Evolutionary conservation across 495 filamentous ascomycete species (phyloP), one percentile per base, ranked within the genome.

Genomic region (Achaetomiella virescens): DNA sequence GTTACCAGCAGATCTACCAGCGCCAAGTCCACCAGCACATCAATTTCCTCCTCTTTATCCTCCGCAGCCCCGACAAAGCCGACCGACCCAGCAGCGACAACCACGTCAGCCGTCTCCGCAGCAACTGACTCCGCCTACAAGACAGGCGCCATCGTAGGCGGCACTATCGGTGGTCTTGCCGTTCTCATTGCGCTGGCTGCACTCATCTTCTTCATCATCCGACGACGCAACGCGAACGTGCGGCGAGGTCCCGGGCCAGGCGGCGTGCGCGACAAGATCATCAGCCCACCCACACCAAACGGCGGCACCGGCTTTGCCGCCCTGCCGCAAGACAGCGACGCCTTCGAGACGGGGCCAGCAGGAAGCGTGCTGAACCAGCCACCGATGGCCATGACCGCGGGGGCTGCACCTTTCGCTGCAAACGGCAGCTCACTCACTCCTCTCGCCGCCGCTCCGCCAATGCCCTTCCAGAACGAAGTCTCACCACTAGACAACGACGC

Each of bases 131-230:
- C 54, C 17, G 52, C 48, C 33, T 65, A 54, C 47, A 64, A 69
- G 12, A 70, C 65, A 6, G 75, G 72, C 6, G 72, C 71, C 40
- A 74, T 78, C 12, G 69, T 77, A 9, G 76, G 76, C 47, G 76
- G 75, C 37, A 69, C 70, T 33, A 65, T 61, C 48, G 48, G 38
- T 18, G 56, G 54, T 9, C 35, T 59, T 2, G 62, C 56, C 56
- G 48, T 60, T 18, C 48, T 57, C 11, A 35, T 48, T 25, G 48
- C 48, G 12, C 15, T 58, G 15, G 33, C 43, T 0, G 46, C 56
- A 25, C 35, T 62, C n/a, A 54, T 44, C 59, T 44, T 60, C 37
- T 46, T 65, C 54, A 18, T 65, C 20, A 48, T 60, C 21, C 70
- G 71, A 18, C 70, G 64, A 50, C 66, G 67, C 25, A 50, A 55